Percentiles rank a stretch among this genome's conserved stretches.
These are phyloP conservation scores for Agaricus sinodeliciosus DNA, from an alignment of 768 basidiomycete species.

Conservation along the genomic window DNA sequence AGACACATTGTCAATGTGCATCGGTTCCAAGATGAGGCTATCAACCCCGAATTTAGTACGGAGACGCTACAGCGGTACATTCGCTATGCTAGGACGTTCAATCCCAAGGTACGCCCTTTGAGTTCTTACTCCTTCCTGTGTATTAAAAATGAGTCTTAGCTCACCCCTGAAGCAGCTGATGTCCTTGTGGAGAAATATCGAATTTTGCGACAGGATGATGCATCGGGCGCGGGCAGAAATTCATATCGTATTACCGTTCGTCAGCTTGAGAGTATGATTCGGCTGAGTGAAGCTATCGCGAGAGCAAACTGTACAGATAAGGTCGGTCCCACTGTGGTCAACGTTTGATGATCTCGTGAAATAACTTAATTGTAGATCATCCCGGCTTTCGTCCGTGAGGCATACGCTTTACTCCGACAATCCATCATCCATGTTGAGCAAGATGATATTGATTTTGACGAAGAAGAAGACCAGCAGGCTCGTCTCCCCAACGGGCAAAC, in stretches of 20 bases:
- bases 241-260: conserved; percentile 97
- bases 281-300: conserved; percentile 94
- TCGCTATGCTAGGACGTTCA: conserved; percentile 94
- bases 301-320: conserved; percentile 95
- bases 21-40: conserved; percentile 89
- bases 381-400: conserved; percentile 92
- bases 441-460: conserved; percentile 97
- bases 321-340: conserved; percentile 33
- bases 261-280: conserved; percentile 98
- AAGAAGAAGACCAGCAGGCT: conserved; percentile 63
- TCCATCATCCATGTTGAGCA: conserved; percentile 99
- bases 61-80: conserved; percentile 96
- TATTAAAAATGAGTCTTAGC: conserved; percentile 35
- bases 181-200: conserved; percentile 95
- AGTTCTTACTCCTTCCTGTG: conserved; percentile 1
- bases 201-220: conserved; percentile 86
- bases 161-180: conserved; percentile 89
- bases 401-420: conserved; percentile 87
- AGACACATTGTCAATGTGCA: conserved; percentile 98
- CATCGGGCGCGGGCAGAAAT: conserved; percentile 79
- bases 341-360: not conserved
- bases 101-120: conserved; percentile 68
- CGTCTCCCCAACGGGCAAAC: conserved; percentile 30
- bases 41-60: conserved; percentile 95
- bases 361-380: conserved; percentile 54